Evolutionary conservation across 805 yeast genomes (phyloP), one percentile per base, ranked within the genome.

Genomic region (Blastobotrys americana): DNA sequence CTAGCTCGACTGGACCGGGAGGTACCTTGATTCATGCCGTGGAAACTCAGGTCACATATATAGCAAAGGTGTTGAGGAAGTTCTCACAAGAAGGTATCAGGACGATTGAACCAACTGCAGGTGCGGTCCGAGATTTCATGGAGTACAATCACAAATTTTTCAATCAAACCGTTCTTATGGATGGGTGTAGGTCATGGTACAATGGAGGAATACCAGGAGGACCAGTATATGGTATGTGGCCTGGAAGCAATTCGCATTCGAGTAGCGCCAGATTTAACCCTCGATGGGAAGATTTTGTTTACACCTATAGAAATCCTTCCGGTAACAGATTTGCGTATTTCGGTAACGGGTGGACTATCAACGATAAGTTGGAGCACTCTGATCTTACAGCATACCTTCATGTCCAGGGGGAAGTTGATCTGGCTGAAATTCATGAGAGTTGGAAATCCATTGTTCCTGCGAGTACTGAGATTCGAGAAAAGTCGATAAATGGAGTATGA

Each of bases 181-280:
- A 45, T 20, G 40, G 40, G n/a, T 43, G 47, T 27, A 18, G 41
- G 4, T 44, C 49, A 3, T 45, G 49, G 49, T 45, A 43, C 39
- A 45, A 45, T 28, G 47, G 44, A 5, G 47, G 47, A 3, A 31
- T 21, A 9, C 43, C 33, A 5, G 44, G 48, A 18, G 43, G 48
- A 4, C 5, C 34, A 8, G 33, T 45, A 21, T 18, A 21, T 13
- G 49, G 48, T 5, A 31, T 45, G 13, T 45, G 49, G 49, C 49
- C 49, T 9, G 49, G 49, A 3, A 45, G 48, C 37, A 42, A 42
- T 18, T 13, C 31, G 16, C 48, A 45, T 16, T 43, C 47, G 4
- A 20, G 39, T 4, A 16, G 37, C 17, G 46, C 46, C 6, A n/a
- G 44, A 10, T 19, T 40, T 16, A 34, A 45, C 42, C 48, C 48